phyloP scores from a whole-genome alignment of 495 filamentous ascomycete genomes.

The Delitschia confertaspora region DNA sequence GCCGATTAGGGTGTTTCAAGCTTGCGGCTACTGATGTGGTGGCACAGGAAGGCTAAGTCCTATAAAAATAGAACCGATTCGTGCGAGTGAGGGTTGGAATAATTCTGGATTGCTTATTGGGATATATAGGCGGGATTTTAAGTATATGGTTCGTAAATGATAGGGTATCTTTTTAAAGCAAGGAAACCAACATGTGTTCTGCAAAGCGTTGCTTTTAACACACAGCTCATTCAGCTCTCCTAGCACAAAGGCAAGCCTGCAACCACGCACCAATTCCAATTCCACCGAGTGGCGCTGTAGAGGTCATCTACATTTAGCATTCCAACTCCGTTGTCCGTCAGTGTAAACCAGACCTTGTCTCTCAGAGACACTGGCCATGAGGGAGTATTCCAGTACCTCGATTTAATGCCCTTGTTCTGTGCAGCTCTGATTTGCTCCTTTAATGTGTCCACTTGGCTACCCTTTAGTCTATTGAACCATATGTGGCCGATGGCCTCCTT shows the following conservation, averaged over 20 bases:
- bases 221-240: background rate
- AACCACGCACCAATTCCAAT: conserved; percentile 24
- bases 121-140: too few relatives aligned
- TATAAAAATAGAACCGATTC: too few relatives aligned
- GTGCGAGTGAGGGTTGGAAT: too few relatives aligned
- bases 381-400: conserved; percentile 23
- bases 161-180: too few relatives aligned
- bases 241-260: conserved; percentile 17
- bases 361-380: conserved; percentile 19
- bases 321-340: conserved; percentile 14
- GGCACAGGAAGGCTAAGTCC: too few relatives aligned
- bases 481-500: conserved; percentile 13
- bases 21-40: too few relatives aligned
- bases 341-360: conserved; percentile 17
- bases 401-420: conserved; percentile 13
- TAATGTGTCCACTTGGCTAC: conserved; percentile 11
- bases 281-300: conserved; percentile 20
- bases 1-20: too few relatives aligned
- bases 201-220: background rate
- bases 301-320: conserved; percentile 27
- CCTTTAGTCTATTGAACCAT: conserved; percentile 5
- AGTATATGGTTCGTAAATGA: too few relatives aligned
- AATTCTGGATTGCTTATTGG: too few relatives aligned
- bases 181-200: background rate
- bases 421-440: conserved; percentile 18